A percentile compares a stretch with the other conserved stretches of the same genome.
These are phyloP conservation scores for Metschnikowia cubensis DNA, from an alignment of 805 yeast species.

Conservation along the genomic window DNA sequence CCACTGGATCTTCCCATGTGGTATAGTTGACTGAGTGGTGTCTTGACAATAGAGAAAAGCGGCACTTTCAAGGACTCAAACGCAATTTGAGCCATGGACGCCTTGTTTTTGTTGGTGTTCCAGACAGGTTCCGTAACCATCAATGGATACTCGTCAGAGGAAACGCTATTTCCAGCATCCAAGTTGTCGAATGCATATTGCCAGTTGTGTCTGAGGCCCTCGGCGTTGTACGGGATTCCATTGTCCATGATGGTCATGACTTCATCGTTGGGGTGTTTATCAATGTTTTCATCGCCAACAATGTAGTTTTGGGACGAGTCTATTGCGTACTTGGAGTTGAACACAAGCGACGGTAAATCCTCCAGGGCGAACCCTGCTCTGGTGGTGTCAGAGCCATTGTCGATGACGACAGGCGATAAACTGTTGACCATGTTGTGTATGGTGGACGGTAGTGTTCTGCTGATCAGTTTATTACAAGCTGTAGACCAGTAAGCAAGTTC, in stretches of 20 bases:
- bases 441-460: neutral
- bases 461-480: neutral
- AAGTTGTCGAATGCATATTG: constrained; percentile 51
- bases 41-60: constrained; percentile 66
- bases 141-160: constrained; percentile 62
- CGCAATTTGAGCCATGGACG: constrained; percentile 62
- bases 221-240: constrained; percentile 71
- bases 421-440: constrained; percentile 23
- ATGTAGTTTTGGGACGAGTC: constrained; percentile 28
- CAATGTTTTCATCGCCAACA: constrained; percentile 47
- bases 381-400: constrained; percentile 60
- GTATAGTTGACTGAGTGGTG: constrained; percentile 73
- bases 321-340: constrained; percentile 53
- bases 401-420: constrained; percentile 64
- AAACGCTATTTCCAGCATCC: constrained; percentile 40
- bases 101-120: constrained; percentile 58
- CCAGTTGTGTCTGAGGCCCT: constrained; percentile 66
- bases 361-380: constrained; percentile 68
- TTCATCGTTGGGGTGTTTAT: constrained; percentile 41
- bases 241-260: constrained; percentile 58
- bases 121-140: constrained; percentile 62
- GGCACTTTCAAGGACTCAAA: constrained; percentile 76
- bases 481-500: neutral
- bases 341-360: constrained; percentile 56
- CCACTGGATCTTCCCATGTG: constrained; percentile 78